Base-by-base conservation (phyloP, 805 yeast genomes). In the Saturnispora serradocipensis region DNA sequence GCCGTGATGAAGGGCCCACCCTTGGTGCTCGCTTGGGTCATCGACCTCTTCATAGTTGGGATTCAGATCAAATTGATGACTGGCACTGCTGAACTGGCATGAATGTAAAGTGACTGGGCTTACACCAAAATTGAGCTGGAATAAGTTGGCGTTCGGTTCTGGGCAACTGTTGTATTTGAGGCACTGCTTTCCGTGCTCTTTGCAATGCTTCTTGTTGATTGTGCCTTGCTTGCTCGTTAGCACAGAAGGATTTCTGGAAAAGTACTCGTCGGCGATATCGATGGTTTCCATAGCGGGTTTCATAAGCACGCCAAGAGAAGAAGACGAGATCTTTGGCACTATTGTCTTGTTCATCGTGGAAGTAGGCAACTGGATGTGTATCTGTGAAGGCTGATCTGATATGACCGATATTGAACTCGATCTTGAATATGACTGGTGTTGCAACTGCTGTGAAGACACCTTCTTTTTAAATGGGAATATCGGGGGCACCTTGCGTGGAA, bases 251-350 rank as follows among this genome's bases (percentile, higher is more conserved):
- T 58, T 59, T 35, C 54, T 59, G 38, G 50, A 55, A 51, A 61
- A 61, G 38, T 61, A 61, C 24, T 60, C 62, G 43, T 61, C 65
- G 8, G 61, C 57, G 9, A 61, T 58, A 53, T 61, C 65, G 8
- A 27, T 30, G 30, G 15, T 22, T n/a, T 25, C 50, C 8, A 15
- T 16, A 15, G 44, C n/a, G 7, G 45, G 30, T 40, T 40, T 38
- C 6, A 38, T 0, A 10, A 38, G 22, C 22, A 38, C 11, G 22
- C 42, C 24, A 38, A 38, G 42, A 38, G 42, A 38, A 16, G 42
- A 18, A 18, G 24, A 38, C 8, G 42, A 38, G 1, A 20, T 4
- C 22, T 38, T 38, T 9, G 42, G 16, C 22, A 16, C 22, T 38
- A 38, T 10, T 5, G 20, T 38, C 22, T 38, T 38, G 16, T 20